Evolutionary conservation across 768 basidiomycete species (phyloP).

Genomic region (Suillus clintonianus): DNA sequence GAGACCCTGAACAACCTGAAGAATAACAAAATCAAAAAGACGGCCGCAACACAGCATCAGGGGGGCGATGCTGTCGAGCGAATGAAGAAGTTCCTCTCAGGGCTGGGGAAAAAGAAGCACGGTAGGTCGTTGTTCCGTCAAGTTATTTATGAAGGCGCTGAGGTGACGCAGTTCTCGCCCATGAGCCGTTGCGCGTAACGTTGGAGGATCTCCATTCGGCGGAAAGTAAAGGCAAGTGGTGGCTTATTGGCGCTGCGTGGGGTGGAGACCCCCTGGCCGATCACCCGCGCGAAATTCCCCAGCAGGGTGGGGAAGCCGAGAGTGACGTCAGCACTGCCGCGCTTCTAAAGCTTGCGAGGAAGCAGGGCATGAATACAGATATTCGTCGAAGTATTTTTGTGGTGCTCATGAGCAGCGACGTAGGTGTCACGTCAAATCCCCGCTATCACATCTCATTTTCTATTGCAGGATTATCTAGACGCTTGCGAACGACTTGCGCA

Average conservation of each 20-base stretch:
- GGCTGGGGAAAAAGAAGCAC: slow-evolving; percentile 75
- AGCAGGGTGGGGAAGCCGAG: slow-evolving; percentile 21
- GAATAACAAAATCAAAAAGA: slow-evolving; percentile 80
- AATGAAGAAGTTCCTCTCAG: slow-evolving; percentile 85
- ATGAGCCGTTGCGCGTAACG: slow-evolving; percentile 86
- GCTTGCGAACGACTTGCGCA: slow-evolving; percentile 89
- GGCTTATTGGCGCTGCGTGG: slow-evolving; percentile 98
- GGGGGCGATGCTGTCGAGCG: slow-evolving; percentile 76
- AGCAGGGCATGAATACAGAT: slow-evolving; percentile 99
- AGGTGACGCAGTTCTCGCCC: slow-evolving; percentile 59
- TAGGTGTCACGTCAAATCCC: slow-evolving; percentile 37
- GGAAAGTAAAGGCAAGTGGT: slow-evolving; percentile 94
- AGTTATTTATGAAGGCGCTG: not conserved
- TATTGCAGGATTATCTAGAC: slow-evolving; percentile 88
- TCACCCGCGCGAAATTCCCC: slow-evolving; percentile 41
- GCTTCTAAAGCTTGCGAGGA: slow-evolving; percentile 79
- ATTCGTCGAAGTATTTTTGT: slow-evolving; percentile 90
- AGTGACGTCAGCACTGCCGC: slow-evolving; percentile 37
- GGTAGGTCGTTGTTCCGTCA: slow-evolving; percentile 38
- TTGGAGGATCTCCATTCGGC: slow-evolving; percentile 84
- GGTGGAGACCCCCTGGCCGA: slow-evolving; percentile 88
- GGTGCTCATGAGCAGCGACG: slow-evolving; percentile 94
- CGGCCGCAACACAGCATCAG: slow-evolving; percentile 62
- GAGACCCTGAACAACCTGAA: slow-evolving; percentile 92
- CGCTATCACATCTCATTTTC: not conserved